Conservation (phyloP, 495 filamentous ascomycete genomes). For the Neurospora sublineolata region DNA sequence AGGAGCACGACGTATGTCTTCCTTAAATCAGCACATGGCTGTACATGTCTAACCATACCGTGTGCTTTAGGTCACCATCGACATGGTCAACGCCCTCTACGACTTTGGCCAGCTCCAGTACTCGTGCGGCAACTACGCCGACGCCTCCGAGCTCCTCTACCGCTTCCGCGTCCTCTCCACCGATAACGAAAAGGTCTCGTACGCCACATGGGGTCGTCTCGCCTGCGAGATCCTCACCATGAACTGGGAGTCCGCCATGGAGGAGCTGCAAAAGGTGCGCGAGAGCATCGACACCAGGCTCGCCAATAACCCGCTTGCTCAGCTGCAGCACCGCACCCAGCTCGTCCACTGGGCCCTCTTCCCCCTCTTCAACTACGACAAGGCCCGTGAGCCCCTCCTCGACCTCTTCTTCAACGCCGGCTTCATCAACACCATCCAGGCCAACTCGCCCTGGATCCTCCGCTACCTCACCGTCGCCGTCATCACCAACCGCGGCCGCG, state of each 20-base stretch:
- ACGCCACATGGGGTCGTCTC: conserved; percentile 92
- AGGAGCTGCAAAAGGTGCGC: conserved; percentile 88
- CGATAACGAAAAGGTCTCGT: conserved; percentile 91
- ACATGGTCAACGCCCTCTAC: conserved; percentile 90
- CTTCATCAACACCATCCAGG: conserved; percentile 99
- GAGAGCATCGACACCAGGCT: conserved; percentile 84
- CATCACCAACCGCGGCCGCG: conserved; percentile 83
- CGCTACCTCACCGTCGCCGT: conserved; percentile 91
- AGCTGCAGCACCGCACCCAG: conserved; percentile 91
- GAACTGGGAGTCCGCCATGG: conserved; percentile 91
- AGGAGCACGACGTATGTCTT: conserved; percentile 51
- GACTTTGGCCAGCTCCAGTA: conserved; percentile 94
- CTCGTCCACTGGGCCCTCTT: conserved; percentile 97
- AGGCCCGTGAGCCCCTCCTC: conserved; percentile 77
- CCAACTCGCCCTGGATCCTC: conserved; percentile 91
- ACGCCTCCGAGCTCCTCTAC: conserved; percentile 81
- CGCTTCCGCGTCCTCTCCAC: conserved; percentile 95
- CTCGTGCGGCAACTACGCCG: conserved; percentile 82
- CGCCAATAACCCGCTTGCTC: conserved; percentile 88
- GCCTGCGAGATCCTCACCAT: conserved; percentile 86
- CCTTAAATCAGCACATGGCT: neutral
- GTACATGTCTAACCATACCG: neutral
- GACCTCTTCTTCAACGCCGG: conserved; percentile 92
- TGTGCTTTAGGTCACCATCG: conserved; percentile 55
- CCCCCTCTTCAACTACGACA: conserved; percentile 96